Percentiles rank a stretch among this genome's conserved stretches.
phyloP scores from a whole-genome alignment of 148 eudicot species.

The Polygonum aviculare region DNA sequence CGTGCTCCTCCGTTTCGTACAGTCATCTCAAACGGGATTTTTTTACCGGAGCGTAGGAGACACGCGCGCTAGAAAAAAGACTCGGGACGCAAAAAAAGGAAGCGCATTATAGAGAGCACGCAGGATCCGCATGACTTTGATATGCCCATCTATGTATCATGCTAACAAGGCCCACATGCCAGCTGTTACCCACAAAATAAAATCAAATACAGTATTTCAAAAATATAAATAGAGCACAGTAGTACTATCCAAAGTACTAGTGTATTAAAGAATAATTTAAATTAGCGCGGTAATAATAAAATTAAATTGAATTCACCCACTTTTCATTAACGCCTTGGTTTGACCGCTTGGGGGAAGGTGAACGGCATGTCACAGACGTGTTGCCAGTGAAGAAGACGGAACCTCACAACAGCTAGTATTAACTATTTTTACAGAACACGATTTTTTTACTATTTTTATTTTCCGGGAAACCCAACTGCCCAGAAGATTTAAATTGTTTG shows the following conservation, averaged over 20 bases:
- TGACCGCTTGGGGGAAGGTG: slow-evolving; percentile 8
- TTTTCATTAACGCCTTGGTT: neutral
- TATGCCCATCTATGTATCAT: neutral
- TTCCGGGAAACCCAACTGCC: neutral
- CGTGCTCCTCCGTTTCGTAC: too few relatives aligned
- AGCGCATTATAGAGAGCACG: neutral
- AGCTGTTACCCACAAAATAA: neutral
- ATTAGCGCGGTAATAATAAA: neutral
- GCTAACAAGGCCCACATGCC: neutral
- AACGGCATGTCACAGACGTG: neutral
- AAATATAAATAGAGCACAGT: neutral
- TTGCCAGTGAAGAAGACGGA: slow-evolving; percentile 9
- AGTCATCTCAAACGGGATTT: too few relatives aligned
- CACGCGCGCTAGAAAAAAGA: neutral
- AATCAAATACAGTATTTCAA: neutral
- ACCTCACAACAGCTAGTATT: slow-evolving; percentile 16
- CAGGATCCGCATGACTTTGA: slow-evolving; percentile 4
- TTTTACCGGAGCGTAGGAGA: neutral
- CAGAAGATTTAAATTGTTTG: neutral
- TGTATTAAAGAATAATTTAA: neutral
- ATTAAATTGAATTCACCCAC: neutral
- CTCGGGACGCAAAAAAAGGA: neutral
- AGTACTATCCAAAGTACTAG: neutral
- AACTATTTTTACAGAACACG: too few relatives aligned
- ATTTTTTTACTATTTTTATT: neutral